A percentile compares a stretch with the other conserved stretches of the same genome.
phyloP scores from a whole-genome alignment of 805 yeast genomes.

The Candida rishiriensis region DNA sequence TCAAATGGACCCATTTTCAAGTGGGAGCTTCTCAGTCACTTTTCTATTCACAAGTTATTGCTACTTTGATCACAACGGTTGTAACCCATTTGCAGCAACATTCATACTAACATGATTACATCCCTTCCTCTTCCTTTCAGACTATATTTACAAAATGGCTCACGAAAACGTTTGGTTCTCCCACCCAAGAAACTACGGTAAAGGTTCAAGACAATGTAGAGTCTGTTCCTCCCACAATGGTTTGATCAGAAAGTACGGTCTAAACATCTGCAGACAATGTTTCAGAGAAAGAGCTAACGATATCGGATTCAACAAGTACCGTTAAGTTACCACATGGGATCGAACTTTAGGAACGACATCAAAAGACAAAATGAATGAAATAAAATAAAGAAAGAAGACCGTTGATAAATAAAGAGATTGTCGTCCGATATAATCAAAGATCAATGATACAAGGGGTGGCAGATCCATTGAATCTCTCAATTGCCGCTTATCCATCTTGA shows the following conservation, averaged over 20 bases:
- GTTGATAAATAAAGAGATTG: too few species aligned
- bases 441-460: too few species aligned
- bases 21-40: too few species aligned
- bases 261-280: constrained; percentile 99
- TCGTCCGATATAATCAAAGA: too few species aligned
- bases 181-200: constrained; percentile 99
- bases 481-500: too few species aligned
- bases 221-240: constrained; percentile 98
- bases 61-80: too few species aligned
- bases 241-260: constrained; percentile 99
- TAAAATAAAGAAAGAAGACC: background rate
- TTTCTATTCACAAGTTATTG: too few species aligned
- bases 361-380: background rate
- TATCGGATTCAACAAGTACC: constrained; percentile 98
- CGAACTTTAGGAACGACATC: background rate
- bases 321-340: too few species aligned
- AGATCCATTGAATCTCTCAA: too few species aligned
- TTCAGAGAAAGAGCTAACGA: constrained; percentile 99
- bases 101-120: constrained; percentile 17
- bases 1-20: too few species aligned
- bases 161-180: constrained; percentile 99
- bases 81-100: background rate
- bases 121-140: constrained; percentile 1
- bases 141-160: constrained; percentile 71
- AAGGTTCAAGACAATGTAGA: constrained; percentile 99